Evolutionary conservation across 2,329 filamentous ascomycete species (phyloP).

Genomic region (Chrysoporthe austroafricana): DNA sequence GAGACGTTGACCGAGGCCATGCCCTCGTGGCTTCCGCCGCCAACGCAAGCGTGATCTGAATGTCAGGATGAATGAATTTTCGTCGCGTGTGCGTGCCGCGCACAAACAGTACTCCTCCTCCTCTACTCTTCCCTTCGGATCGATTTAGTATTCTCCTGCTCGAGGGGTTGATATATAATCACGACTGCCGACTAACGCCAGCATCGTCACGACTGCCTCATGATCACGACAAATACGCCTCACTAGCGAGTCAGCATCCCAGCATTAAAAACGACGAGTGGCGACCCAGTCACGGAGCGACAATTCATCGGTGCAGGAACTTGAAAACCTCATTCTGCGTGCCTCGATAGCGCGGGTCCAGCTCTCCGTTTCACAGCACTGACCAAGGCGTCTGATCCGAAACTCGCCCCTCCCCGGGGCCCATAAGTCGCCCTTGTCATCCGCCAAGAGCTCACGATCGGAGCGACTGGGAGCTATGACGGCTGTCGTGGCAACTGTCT

Average conservation of each 20-base stretch:
- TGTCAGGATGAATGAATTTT: neutral
- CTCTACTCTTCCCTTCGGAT: neutral
- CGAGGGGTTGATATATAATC: neutral
- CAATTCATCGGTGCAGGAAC: neutral
- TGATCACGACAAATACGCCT: neutral
- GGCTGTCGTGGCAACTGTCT: neutral
- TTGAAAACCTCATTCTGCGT: neutral
- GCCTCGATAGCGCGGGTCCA: neutral
- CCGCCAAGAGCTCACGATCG: neutral
- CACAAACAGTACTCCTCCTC: neutral
- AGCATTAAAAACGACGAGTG: neutral
- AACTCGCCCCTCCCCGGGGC: neutral
- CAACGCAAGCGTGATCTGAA: neutral
- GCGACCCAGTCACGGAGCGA: neutral
- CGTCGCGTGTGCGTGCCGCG: neutral
- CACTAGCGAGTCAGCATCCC: slow-evolving; percentile 10
- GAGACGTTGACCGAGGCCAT: neutral
- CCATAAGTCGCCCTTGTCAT: neutral
- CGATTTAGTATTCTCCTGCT: no score
- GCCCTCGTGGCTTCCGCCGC: slow-evolving; percentile 1
- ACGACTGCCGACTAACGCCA: neutral
- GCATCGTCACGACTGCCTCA: neutral
- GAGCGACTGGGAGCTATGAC: neutral
- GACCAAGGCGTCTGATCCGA: neutral
- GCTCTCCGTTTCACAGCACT: neutral